A percentile compares a stretch with the other conserved stretches of the same genome.
Conservation (phyloP, 2,329 filamentous ascomycete genomes). For the Sporothrix sp. region DNA sequence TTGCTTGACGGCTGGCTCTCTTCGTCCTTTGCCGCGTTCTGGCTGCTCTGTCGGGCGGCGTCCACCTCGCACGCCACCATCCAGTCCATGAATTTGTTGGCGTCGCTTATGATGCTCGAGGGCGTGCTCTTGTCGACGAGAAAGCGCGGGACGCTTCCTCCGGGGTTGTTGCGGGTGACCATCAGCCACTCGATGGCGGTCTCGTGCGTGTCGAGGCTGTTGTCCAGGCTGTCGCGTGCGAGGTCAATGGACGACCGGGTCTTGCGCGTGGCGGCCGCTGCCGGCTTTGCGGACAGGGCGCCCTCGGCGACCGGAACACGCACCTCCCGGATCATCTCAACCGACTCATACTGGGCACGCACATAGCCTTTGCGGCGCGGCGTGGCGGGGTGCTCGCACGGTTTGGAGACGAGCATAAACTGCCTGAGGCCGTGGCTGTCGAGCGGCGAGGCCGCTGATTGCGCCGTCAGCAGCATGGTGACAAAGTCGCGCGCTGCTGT, state of each 20-base stretch:
- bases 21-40: too few species aligned
- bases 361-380: conserved; percentile 64
- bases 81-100: conserved; percentile 76
- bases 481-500: conserved; percentile 84
- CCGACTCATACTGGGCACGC: conserved; percentile 78
- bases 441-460: neutral
- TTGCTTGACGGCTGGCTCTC: too few species aligned
- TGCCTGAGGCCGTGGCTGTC: conserved; percentile 49
- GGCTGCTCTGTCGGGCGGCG: conserved; percentile 4
- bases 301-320: conserved; percentile 39
- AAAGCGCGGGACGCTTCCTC: conserved; percentile 78
- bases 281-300: conserved; percentile 22
- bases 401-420: conserved; percentile 81
- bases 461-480: conserved; percentile 51
- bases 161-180: conserved; percentile 82
- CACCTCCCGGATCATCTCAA: conserved; percentile 83
- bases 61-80: conserved; percentile 26
- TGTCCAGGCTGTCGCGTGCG: conserved; percentile 24
- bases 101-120: conserved; percentile 66
- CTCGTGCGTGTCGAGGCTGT: conserved; percentile 25
- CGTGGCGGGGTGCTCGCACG: conserved; percentile 66
- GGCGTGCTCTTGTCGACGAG: conserved; percentile 88
- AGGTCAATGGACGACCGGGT: conserved; percentile 37
- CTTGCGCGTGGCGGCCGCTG: conserved; percentile 26
- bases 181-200: conserved; percentile 75